Evolutionary conservation across 2,329 filamentous ascomycete species (phyloP), one percentile per base, ranked within the genome.

Genomic region (Dendryphion nanum): DNA sequence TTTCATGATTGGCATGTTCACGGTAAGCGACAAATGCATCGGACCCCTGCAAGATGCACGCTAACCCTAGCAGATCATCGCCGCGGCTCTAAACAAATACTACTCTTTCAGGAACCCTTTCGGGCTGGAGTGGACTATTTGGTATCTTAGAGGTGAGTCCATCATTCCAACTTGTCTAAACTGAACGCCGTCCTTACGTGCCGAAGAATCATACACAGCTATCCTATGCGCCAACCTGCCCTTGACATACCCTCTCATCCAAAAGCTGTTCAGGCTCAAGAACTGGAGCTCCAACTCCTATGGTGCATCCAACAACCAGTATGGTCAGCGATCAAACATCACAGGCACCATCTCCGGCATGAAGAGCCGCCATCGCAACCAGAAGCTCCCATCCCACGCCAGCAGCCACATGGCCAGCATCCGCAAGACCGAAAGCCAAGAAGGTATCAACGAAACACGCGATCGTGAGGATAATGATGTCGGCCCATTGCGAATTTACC

Each of bases 191-290:
- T n/a, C n/a, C n/a, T n/a, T n/a, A n/a, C n/a, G n/a, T n/a, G n/a
- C n/a, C n/a, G n/a, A n/a, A n/a, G 79, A 83, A 53, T 72, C 74
- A 10, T 77, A 74, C 30, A 79, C 79, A 0, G 77, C 78, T 5
- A 69, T 83, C 28, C 70, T 81, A 33, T 78, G 82, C 13, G 73
- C 78, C 18, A 83, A 83, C 42, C 67, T 83, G 5, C 79, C 79
- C 0, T 75, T 81, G 33, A 75, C 73, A 45, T 82, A 78, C 73
- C 74, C 76, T 0, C 65, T 82, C 15, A 67, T 80, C 19, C 72
- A 76, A 30, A 68, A 71, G 6, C 41, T 75, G 38, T 71, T 74
- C 55, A 59, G 59, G 17, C 41, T 64, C 4, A 51, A 47, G 18
- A 61, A 54, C 43, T 64, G 59, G 60, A 59, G 41, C 42, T 46